These are phyloP conservation scores for Knufia petricola DNA, from an alignment of 2,329 filamentous ascomycete species.

Conservation along the genomic window DNA sequence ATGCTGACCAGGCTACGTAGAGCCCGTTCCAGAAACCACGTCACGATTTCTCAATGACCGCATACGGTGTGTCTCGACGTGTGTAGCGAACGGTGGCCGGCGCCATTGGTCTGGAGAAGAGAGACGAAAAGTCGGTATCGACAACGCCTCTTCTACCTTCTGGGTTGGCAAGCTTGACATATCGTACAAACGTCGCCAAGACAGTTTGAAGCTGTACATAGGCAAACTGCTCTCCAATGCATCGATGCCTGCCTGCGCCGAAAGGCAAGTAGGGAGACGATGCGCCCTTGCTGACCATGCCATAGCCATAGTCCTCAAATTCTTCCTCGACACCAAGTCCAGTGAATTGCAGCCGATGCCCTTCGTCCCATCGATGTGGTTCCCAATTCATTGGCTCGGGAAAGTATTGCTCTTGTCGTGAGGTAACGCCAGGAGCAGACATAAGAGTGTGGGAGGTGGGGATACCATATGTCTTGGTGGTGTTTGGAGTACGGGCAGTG, in stretches of 20 bases:
- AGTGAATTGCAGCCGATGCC: constrained; percentile 43
- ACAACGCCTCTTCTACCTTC: constrained; percentile 61
- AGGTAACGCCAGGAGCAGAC: constrained; percentile 73
- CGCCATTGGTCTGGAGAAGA: constrained; percentile 58
- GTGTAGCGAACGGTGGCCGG: constrained; percentile 37
- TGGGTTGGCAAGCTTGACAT: constrained; percentile 69
- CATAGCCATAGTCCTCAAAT: constrained; percentile 89
- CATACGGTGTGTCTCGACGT: constrained; percentile 1
- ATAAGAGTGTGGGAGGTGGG: constrained; percentile 73
- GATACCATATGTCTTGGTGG: constrained; percentile 60
- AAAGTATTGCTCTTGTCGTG: constrained; percentile 64
- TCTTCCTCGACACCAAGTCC: constrained; percentile 46
- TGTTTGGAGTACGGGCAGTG: constrained; percentile 52
- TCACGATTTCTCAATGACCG: constrained; percentile 17
- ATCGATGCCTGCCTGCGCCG: constrained; percentile 83
- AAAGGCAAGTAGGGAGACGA: constrained; percentile 88
- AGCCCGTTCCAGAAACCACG: not conserved
- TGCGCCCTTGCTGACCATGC: constrained; percentile 81
- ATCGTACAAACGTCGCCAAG: constrained; percentile 61
- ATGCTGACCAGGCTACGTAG: not conserved
- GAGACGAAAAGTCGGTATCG: constrained; percentile 57
- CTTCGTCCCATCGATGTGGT: constrained; percentile 78
- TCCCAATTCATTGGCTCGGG: constrained; percentile 76
- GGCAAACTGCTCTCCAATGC: constrained; percentile 94
- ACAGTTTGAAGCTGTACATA: constrained; percentile 88